These are phyloP conservation scores for Leptoxyphium fumago DNA, from an alignment of 2,329 filamentous ascomycete species.

Conservation along the genomic window DNA sequence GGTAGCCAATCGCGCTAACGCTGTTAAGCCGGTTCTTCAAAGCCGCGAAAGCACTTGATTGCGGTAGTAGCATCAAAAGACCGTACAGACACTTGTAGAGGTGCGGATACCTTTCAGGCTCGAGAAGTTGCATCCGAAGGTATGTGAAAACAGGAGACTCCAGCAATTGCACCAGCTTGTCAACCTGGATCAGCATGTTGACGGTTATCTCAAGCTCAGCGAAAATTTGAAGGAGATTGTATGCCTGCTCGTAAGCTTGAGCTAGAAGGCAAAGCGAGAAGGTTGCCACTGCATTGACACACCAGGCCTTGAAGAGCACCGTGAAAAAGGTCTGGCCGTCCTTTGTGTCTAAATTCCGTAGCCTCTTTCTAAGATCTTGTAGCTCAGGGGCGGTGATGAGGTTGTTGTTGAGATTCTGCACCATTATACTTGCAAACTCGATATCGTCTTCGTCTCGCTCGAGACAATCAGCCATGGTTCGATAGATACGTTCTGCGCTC, in stretches of 20 bases:
- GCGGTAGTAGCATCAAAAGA: constrained; percentile 91
- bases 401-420: constrained; percentile 98
- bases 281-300: constrained; percentile 93
- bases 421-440: constrained; percentile 98
- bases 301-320: constrained; percentile 89
- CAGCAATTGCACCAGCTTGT: constrained; percentile 90
- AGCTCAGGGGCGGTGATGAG: constrained; percentile 93
- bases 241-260: constrained; percentile 95
- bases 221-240: constrained; percentile 92
- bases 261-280: constrained; percentile 92
- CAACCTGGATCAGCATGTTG: constrained; percentile 95
- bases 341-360: constrained; percentile 80
- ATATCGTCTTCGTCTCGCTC: constrained; percentile 91
- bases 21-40: constrained; percentile 93
- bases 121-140: constrained; percentile 81
- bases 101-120: constrained; percentile 88
- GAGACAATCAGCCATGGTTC: constrained; percentile 87
- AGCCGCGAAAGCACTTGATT: constrained; percentile 92
- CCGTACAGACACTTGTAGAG: constrained; percentile 97
- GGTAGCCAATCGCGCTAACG: constrained; percentile 89
- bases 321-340: constrained; percentile 95
- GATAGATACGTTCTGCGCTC: constrained; percentile 88
- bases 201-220: constrained; percentile 98
- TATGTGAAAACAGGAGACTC: constrained; percentile 98
- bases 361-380: constrained; percentile 72